Evolutionary conservation across 176 grass and related monocot genomes (phyloP).

Genomic region (Tuctoria greenei): DNA sequence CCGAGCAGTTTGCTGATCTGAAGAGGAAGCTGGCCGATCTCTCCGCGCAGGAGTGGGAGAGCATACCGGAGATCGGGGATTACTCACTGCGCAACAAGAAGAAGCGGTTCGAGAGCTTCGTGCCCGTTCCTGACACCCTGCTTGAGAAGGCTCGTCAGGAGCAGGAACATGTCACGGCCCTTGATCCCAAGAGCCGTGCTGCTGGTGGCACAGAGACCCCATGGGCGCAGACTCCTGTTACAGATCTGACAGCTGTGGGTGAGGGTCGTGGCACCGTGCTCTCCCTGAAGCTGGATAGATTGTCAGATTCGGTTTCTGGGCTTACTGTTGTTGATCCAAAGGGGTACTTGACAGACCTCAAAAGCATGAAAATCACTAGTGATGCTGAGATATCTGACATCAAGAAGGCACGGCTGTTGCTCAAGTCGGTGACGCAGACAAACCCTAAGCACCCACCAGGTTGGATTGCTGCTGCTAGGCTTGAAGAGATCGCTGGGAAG

Average conservation of each 20-base stretch:
- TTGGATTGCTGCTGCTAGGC: slow-evolving; percentile 92
- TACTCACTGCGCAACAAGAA: slow-evolving; percentile 91
- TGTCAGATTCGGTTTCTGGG: slow-evolving; percentile 87
- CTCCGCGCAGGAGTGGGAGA: slow-evolving; percentile 75
- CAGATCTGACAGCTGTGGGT: slow-evolving; percentile 81
- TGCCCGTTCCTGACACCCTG: slow-evolving; percentile 75
- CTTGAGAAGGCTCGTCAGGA: slow-evolving; percentile 96
- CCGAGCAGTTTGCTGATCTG: slow-evolving; percentile 85
- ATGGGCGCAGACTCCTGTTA: slow-evolving; percentile 79
- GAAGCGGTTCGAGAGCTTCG: slow-evolving; percentile 93
- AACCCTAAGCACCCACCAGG: slow-evolving; percentile 93
- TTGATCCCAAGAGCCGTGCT: slow-evolving; percentile 76
- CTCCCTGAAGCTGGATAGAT: slow-evolving; percentile 76
- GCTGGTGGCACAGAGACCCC: slow-evolving; percentile 82
- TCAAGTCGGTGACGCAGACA: slow-evolving; percentile 87
- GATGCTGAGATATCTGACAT: slow-evolving; percentile 97
- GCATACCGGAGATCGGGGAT: slow-evolving; percentile 92
- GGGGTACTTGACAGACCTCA: slow-evolving; percentile 85
- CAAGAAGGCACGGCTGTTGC: slow-evolving; percentile 81
- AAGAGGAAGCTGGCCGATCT: slow-evolving; percentile 75
- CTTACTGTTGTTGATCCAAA: slow-evolving; percentile 95
- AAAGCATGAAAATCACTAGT: slow-evolving; percentile 97
- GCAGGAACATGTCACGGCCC: slow-evolving; percentile 86
- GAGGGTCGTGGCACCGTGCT: slow-evolving; percentile 94
- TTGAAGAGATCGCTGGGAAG: slow-evolving; percentile 89